A percentile compares a stretch with the other conserved stretches of the same genome.
Evolutionary conservation across 2,329 filamentous ascomycete species (phyloP).

Genomic region (Thielaviopsis populi): DNA sequence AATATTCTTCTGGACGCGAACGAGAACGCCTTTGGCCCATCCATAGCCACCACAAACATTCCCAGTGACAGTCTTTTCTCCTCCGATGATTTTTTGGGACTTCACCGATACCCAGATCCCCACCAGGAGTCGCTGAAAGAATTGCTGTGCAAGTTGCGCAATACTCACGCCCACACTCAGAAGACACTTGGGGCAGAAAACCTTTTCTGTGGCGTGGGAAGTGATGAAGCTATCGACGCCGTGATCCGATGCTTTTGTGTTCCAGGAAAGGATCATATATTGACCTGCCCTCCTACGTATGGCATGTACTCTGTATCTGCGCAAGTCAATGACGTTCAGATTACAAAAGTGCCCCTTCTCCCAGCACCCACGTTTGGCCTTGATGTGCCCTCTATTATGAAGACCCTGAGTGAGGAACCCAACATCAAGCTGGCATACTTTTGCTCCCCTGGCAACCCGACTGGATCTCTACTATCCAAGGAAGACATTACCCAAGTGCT

Average conservation of each 20-base stretch:
- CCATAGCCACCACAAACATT: slow-evolving; percentile 40
- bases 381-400: slow-evolving; percentile 53
- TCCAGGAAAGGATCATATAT: slow-evolving; percentile 74
- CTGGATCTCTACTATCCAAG: slow-evolving; percentile 63
- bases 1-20: slow-evolving; percentile 96
- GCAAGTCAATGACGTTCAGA: slow-evolving; percentile 77
- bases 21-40: slow-evolving; percentile 89
- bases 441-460: slow-evolving; percentile 92
- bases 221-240: slow-evolving; percentile 92
- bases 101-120: slow-evolving; percentile 93
- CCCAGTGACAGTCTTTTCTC: slow-evolving; percentile 25
- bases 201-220: slow-evolving; percentile 88
- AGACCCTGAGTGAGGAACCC: slow-evolving; percentile 41
- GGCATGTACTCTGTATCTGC: slow-evolving; percentile 97
- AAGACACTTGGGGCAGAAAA: slow-evolving; percentile 63
- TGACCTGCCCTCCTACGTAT: slow-evolving; percentile 92
- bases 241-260: slow-evolving; percentile 85
- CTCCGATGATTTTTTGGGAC: slow-evolving; percentile 55
- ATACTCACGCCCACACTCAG: slow-evolving; percentile 64
- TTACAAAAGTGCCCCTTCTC: slow-evolving; percentile 75
- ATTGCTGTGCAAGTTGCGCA: slow-evolving; percentile 72
- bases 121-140: slow-evolving; percentile 82
- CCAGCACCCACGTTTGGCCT: slow-evolving; percentile 58
- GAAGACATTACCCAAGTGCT: slow-evolving; percentile 58
- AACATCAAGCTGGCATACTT: slow-evolving; percentile 81